Evolutionary conservation across 1,284 basidiomycete genomes (phyloP).

Genomic region (Sanguinoderma infundibulare): DNA sequence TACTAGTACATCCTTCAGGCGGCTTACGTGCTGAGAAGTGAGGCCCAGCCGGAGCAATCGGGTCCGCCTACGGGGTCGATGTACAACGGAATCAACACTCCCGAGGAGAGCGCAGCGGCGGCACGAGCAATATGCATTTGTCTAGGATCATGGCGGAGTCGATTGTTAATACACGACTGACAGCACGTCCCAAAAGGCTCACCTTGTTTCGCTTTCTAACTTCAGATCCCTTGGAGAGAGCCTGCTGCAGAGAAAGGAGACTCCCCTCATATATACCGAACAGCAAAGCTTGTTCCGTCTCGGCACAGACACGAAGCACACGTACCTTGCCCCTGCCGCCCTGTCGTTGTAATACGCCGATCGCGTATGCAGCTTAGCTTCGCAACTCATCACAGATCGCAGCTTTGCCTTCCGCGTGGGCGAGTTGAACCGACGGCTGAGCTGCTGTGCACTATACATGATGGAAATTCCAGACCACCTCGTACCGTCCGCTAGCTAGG

Average conservation of each 20-base stretch:
- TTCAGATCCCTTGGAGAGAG: neutral
- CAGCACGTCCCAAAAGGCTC: neutral
- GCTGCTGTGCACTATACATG: too few species aligned
- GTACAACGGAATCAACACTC: constrained; percentile 28
- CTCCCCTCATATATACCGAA: neutral
- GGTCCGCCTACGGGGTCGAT: constrained; percentile 20
- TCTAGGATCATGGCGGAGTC: too few species aligned
- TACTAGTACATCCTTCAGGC: neutral
- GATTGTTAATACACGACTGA: neutral
- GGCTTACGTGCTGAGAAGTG: constrained; percentile 21
- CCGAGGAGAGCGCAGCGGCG: constrained; percentile 20
- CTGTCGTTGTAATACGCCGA: neutral
- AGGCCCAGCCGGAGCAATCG: constrained; percentile 20
- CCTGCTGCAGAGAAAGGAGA: neutral
- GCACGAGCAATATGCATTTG: neutral
- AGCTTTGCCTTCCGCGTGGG: neutral
- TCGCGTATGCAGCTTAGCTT: neutral
- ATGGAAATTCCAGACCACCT: too few species aligned
- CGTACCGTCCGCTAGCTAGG: too few species aligned
- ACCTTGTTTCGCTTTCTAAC: neutral
- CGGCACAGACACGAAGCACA: neutral
- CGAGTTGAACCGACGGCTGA: neutral
- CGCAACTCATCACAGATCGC: neutral
- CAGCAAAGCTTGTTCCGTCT: neutral
- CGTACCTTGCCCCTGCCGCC: neutral